Base-by-base conservation (phyloP, 192 early-diverging fungal genomes). In the Entomortierella lignicola region DNA sequence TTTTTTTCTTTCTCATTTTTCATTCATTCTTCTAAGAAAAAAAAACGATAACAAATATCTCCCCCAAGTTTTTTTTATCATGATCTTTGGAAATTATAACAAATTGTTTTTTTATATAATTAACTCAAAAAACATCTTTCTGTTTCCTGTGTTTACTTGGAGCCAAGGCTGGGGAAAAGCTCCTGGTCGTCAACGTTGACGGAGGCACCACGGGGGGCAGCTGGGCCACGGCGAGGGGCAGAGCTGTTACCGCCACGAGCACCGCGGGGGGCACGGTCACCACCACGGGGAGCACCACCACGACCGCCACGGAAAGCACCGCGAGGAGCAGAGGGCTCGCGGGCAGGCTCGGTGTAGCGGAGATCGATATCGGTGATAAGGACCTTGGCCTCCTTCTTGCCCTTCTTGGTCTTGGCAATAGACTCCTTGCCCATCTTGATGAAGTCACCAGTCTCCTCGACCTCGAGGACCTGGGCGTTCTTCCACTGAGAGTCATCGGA, bases 401-500 rank as follows among this genome's bases (percentile, higher is more conserved):
- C 86, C 81, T 83, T 86, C 53, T 55, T 54, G 43, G 65, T 69
- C 71, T 74, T 79, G 74, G 67, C 66, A 30, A 69, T 61, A 39
- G 67, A 55, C 66, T 91, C 93, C 86, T 92, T 92, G 71, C 81
- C 77, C 66, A 85, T 81, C 25, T 92, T 89, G 65, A 84, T 71
- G 71, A 91, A 91, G 71, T 92, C 92, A 52, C 90, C 94, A 70
- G 91, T 91, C 53, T 94, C 92, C 32, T 83, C 85, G 79, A 92
- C 92, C 63, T 86, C 72, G 72, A 97, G 84, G 47, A 88, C 84
- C 72, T 91, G 87, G 55, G 87, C 81, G 73, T 89, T 86, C 92
- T 95, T 95, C 89, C 94, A 94, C 84, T 95, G 89, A 72, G 83
- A 74, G 60, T 95, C 86, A 71, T 96, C 95, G 55, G 89, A 88